Conservation (phyloP, 106 monocot species). For the Dendrobium nobile region DNA sequence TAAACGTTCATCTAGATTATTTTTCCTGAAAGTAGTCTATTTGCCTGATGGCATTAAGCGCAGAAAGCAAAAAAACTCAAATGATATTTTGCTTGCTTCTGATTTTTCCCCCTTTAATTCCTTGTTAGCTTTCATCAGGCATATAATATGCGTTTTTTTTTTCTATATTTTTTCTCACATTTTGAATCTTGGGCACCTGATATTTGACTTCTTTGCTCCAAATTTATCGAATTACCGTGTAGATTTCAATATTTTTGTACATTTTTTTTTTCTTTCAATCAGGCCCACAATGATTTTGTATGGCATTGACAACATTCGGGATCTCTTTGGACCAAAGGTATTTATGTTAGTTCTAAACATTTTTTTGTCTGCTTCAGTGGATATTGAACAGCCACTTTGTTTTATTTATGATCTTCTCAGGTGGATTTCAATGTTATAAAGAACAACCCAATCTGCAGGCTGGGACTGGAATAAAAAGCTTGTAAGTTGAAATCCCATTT, state of each 20-base stretch:
- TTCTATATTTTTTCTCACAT: too few relatives aligned
- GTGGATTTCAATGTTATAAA: conserved; percentile 81
- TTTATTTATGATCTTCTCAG: conserved; percentile 23
- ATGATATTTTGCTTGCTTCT: too few relatives aligned
- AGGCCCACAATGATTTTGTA: conserved; percentile 99
- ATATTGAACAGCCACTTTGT: not conserved
- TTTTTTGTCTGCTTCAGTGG: not conserved
- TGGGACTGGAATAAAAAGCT: conserved; percentile 39
- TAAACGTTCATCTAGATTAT: too few relatives aligned
- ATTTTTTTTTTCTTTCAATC: not conserved
- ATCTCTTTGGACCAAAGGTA: conserved; percentile 98
- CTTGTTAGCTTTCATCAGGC: too few relatives aligned
- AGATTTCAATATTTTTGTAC: not conserved
- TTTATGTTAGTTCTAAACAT: not conserved
- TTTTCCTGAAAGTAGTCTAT: too few relatives aligned
- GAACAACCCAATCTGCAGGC: conserved; percentile 63
- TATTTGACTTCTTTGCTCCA: not conserved
- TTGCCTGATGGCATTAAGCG: too few relatives aligned
- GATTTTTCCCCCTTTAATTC: too few relatives aligned
- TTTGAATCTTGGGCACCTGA: too few relatives aligned
- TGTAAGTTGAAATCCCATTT: too few relatives aligned
- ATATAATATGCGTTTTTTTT: too few relatives aligned
- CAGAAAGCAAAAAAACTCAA: too few relatives aligned
- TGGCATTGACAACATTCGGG: conserved; percentile 84
- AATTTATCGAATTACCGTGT: not conserved